These are phyloP conservation scores for Ensete ventricosum DNA, from an alignment of 176 grass and related monocot genomes.

Conservation along the genomic window DNA sequence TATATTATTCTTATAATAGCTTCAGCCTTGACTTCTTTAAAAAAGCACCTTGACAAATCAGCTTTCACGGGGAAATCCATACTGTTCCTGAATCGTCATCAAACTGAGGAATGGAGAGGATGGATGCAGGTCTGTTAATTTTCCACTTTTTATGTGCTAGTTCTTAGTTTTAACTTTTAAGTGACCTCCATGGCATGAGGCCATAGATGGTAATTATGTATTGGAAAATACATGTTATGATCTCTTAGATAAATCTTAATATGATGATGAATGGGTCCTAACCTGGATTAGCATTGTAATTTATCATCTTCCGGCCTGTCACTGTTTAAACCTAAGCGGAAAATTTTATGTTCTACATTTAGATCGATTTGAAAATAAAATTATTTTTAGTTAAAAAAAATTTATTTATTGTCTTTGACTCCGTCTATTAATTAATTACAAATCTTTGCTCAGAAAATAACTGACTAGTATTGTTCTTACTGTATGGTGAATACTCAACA, in stretches of 20 bases:
- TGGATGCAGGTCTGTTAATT: conserved; percentile 78
- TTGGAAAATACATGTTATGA: background rate
- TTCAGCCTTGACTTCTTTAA: conserved; percentile 58
- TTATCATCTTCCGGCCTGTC: no score
- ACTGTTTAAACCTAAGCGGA: no score
- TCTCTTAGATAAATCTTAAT: background rate
- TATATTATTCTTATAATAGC: conserved; percentile 80
- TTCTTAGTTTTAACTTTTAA: background rate
- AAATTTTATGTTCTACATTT: no score
- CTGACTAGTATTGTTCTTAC: no score
- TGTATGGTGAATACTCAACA: no score
- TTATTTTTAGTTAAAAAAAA: no score
- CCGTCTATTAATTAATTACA: no score
- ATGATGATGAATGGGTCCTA: background rate
- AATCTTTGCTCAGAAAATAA: no score
- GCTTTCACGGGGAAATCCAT: conserved; percentile 58
- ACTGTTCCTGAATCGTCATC: conserved; percentile 71
- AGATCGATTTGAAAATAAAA: no score
- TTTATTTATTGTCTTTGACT: no score
- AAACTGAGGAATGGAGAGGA: conserved; percentile 90
- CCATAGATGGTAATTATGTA: background rate
- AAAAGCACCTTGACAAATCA: conserved; percentile 68
- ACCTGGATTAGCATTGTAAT: no score
- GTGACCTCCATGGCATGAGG: background rate
- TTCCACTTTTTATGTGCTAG: background rate